Base-by-base conservation (phyloP, 441 rosid species). In the Dalechampia spathulata region DNA sequence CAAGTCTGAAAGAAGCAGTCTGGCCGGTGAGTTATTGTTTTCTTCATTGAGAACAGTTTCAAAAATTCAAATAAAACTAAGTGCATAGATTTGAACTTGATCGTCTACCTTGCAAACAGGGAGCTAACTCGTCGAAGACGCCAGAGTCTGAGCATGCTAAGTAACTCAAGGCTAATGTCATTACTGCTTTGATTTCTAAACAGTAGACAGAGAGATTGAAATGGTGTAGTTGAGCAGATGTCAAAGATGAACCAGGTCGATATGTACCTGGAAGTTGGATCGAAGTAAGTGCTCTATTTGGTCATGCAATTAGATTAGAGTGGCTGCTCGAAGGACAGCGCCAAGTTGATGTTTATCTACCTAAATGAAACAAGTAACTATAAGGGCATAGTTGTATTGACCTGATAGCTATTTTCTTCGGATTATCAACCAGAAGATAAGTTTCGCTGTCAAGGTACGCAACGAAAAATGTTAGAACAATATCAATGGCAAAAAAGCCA, bases 161-260 rank as follows among this genome's bases (percentile, higher is more conserved):
- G 97, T 40, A 85, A 63, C 63, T 82, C 75, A 55, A 86, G 72
- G 21, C 92, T 84, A 13, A 89, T 63, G 52, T 77, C 87, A 37
- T 85, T 76, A 36, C 80, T 67, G 53, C 49, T 60, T 40, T 89
- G 72, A 62, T 82, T 72, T 50, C 80, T 62, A 40, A 66, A 32
- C 17, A 71, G 46, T 19, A 63, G 52, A 23, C 65, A 62, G 38
- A 71, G 34, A 19, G 59, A 50, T 59, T 66, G 62, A 46, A 67
- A 71, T 44, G 75, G 75, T 14, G 65, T 60, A 5, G 75, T 66
- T 7, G 75, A 71, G 55, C 59, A 57, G 48, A 71, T 66, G 27
- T 71, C 75, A 21, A 71, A 71, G 32, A 66, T 26, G 50, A 71
- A 71, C 75, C 75, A 71, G 44, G 75, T 71, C 7, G 68, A 58